Conservation (phyloP, 1,284 basidiomycete genomes). For the Neotropicomus parvogracilis region DNA sequence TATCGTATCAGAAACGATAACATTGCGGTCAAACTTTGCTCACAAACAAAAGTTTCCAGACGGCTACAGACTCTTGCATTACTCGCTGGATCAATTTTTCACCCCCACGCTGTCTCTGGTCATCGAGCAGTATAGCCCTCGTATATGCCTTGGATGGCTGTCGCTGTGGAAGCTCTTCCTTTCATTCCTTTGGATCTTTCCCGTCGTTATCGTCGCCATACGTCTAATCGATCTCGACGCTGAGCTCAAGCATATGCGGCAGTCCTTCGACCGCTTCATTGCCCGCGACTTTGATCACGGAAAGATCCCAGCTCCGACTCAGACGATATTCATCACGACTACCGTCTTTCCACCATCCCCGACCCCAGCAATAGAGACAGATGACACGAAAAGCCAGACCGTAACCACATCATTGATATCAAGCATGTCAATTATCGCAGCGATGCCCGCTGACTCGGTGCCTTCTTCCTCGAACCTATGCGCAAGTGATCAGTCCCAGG, state of each 20-base stretch:
- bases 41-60: conserved; percentile 25
- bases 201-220: conserved; percentile 33
- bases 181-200: conserved; percentile 30
- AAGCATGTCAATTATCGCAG: conserved; percentile 9
- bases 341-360: conserved; percentile 30
- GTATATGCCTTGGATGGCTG: conserved; percentile 19
- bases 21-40: conserved; percentile 26
- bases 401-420: conserved; percentile 3
- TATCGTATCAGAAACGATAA: conserved; percentile 15
- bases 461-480: conserved; percentile 5
- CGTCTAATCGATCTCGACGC: conserved; percentile 34
- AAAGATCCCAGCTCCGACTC: conserved; percentile 10
- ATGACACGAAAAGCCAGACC: conserved; percentile 6
- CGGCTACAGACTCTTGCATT: conserved; percentile 47
- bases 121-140: conserved; percentile 25
- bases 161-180: conserved; percentile 30
- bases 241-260: conserved; percentile 39
- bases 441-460: conserved; percentile 1
- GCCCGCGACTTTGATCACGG: conserved; percentile 23
- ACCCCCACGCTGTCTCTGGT: conserved; percentile 48
- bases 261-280: conserved; percentile 34
- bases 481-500: conserved; percentile 10
- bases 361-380: conserved; percentile 1
- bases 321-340: conserved; percentile 32
- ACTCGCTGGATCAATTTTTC: conserved; percentile 53